A percentile compares a stretch with the other conserved stretches of the same genome.
Evolutionary conservation across 768 basidiomycete species (phyloP).

Genomic region (Exsudoporus frostii): DNA sequence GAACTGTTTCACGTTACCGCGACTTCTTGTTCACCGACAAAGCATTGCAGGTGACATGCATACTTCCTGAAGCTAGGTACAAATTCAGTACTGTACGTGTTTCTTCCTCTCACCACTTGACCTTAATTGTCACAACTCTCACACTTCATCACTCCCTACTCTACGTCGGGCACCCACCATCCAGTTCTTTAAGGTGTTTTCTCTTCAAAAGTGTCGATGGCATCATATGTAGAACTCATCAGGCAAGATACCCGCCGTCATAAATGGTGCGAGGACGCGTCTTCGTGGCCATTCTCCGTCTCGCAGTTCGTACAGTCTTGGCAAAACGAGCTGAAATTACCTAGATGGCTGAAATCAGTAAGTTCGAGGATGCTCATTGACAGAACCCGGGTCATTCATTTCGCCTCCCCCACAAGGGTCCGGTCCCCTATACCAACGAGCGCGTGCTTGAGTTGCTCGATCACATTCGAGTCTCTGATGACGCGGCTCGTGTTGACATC

Average conservation of each 20-base stretch:
- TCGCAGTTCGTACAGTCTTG: not conserved
- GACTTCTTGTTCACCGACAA: too few relatives aligned
- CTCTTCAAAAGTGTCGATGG: too few relatives aligned
- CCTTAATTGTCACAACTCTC: too few relatives aligned
- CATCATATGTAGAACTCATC: not conserved
- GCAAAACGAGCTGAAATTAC: not conserved
- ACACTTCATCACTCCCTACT: too few relatives aligned
- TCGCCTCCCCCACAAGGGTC: not conserved
- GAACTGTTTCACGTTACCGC: too few relatives aligned
- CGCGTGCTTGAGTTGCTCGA: not conserved
- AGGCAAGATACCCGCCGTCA: not conserved
- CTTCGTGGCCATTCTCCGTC: not conserved
- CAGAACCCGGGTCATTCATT: too few relatives aligned
- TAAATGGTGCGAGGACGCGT: not conserved
- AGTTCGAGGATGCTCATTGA: not conserved
- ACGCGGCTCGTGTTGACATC: not conserved
- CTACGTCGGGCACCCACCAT: too few relatives aligned
- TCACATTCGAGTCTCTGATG: not conserved
- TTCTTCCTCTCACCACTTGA: too few relatives aligned
- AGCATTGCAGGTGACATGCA: too few relatives aligned
- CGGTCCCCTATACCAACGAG: not conserved
- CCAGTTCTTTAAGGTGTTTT: too few relatives aligned
- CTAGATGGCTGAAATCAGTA: constrained; percentile 2
- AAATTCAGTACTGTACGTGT: too few relatives aligned
- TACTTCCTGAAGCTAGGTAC: too few relatives aligned